Evolutionary conservation across 1,284 basidiomycete species (phyloP).

Genomic region (Papiliotrema terrestris): DNA sequence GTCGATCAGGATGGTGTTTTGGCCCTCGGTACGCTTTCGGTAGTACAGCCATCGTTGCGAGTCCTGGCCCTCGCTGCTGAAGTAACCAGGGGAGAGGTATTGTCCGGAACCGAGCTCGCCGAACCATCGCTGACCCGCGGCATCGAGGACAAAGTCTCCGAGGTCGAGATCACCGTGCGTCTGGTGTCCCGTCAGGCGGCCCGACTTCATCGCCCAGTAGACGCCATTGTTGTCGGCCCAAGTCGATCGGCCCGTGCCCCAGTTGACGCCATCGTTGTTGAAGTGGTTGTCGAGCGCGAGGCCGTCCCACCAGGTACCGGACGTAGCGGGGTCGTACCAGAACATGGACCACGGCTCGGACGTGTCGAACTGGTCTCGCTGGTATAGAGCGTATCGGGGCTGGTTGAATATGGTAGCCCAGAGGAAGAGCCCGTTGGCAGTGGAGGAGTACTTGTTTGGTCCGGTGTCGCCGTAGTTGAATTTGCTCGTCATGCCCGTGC

Average conservation of each 20-base stretch:
- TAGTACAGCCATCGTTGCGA: conserved; percentile 83
- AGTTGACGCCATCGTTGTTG: conserved; percentile 64
- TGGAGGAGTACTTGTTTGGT: conserved; percentile 75
- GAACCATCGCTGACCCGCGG: conserved; percentile 89
- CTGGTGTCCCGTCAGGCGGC: conserved; percentile 71
- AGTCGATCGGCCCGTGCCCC: conserved; percentile 85
- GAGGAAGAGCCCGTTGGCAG: conserved; percentile 56
- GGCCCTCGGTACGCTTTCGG: conserved; percentile 92
- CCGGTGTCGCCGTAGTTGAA: conserved; percentile 93
- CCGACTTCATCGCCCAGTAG: conserved; percentile 85
- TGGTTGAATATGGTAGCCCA: conserved; percentile 65
- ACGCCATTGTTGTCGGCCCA: conserved; percentile 86
- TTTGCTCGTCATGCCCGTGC: conserved; percentile 74
- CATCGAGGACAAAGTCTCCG: conserved; percentile 94
- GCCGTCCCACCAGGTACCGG: conserved; percentile 89
- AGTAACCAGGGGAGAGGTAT: conserved; percentile 71
- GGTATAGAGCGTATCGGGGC: conserved; percentile 78
- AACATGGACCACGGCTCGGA: conserved; percentile 94
- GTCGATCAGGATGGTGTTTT: conserved; percentile 87
- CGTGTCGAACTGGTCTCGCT: conserved; percentile 86
- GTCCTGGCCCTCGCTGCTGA: conserved; percentile 63
- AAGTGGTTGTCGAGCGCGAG: conserved; percentile 79
- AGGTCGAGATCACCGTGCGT: conserved; percentile 90
- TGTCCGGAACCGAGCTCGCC: conserved; percentile 90
- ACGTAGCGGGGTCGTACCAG: conserved; percentile 84